Evolutionary conservation across 352 stramenopile species (phyloP).

Genomic region (Phytophthora crassamura): DNA sequence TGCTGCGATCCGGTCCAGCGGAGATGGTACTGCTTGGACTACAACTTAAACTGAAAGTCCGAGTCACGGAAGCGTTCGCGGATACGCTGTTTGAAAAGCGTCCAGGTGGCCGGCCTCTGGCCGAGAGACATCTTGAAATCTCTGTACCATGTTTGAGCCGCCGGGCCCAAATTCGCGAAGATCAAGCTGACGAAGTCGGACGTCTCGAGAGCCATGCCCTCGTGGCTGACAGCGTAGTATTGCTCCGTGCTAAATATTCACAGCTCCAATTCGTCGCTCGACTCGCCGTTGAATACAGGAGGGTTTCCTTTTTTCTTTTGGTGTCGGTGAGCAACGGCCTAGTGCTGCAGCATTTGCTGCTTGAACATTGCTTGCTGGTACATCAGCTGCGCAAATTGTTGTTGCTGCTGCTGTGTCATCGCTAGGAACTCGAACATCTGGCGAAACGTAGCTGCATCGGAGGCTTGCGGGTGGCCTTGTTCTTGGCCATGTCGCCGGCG

Average conservation of each 20-base stretch:
- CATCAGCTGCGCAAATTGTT: no score
- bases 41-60: background rate
- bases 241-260: constrained; percentile 8
- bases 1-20: background rate
- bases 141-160: background rate
- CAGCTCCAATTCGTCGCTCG: background rate
- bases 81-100: background rate
- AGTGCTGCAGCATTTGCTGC: background rate
- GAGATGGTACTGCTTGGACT: no score
- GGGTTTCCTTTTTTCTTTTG: constrained; percentile 2
- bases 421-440: no score
- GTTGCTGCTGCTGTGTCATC: no score
- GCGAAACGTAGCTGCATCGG: no score
- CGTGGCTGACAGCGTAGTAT: background rate
- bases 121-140: background rate
- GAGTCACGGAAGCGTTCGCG: background rate
- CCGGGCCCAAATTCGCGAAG: background rate
- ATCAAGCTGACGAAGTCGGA: background rate
- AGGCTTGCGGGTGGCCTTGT: no score
- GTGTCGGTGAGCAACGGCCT: background rate
- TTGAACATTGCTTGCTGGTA: background rate
- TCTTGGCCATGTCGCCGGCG: no score
- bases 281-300: background rate
- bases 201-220: background rate
- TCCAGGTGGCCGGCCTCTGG: background rate